Evolutionary conservation across 805 yeast species (phyloP).

Genomic region (Brettanomyces custersianus): DNA sequence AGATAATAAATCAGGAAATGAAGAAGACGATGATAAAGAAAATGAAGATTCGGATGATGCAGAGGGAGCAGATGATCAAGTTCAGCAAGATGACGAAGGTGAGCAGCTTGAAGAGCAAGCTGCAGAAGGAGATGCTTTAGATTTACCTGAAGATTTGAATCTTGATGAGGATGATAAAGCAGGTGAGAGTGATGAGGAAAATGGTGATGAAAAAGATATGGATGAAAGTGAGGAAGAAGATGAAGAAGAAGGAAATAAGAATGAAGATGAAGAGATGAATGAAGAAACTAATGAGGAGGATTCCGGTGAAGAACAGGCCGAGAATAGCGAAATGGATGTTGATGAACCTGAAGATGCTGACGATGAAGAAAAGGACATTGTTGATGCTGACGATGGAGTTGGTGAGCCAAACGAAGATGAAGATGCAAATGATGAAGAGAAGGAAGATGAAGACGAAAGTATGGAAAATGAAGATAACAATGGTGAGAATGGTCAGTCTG

Average conservation of each 20-base stretch:
- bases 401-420: slow-evolving; percentile 19
- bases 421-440: slow-evolving; percentile 23
- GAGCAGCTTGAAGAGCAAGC: slow-evolving; percentile 8
- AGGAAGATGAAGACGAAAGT: slow-evolving; percentile 20
- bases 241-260: slow-evolving; percentile 6
- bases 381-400: slow-evolving; percentile 20
- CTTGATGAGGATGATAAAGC: slow-evolving; percentile 38
- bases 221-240: slow-evolving; percentile 7
- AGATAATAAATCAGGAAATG: slow-evolving; percentile 35
- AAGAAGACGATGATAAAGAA: slow-evolving; percentile 60
- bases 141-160: slow-evolving; percentile 27
- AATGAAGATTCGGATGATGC: slow-evolving; percentile 2
- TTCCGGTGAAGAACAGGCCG: slow-evolving; percentile 13
- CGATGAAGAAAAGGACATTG: slow-evolving; percentile 12
- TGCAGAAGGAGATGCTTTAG: slow-evolving; percentile 17
- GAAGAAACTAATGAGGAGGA: slow-evolving; percentile 10
- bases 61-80: slow-evolving; percentile 9
- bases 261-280: slow-evolving; percentile 2
- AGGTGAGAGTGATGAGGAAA: slow-evolving; percentile 57
- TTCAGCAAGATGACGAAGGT: slow-evolving; percentile 4
- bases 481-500: slow-evolving; percentile 23
- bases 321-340: slow-evolving; percentile 19
- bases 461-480: slow-evolving; percentile 22
- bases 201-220: slow-evolving; percentile 43
- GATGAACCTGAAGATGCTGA: slow-evolving; percentile 19